Conservation (phyloP, 208 protist genomes). For the Leishmania tropica region DNA sequence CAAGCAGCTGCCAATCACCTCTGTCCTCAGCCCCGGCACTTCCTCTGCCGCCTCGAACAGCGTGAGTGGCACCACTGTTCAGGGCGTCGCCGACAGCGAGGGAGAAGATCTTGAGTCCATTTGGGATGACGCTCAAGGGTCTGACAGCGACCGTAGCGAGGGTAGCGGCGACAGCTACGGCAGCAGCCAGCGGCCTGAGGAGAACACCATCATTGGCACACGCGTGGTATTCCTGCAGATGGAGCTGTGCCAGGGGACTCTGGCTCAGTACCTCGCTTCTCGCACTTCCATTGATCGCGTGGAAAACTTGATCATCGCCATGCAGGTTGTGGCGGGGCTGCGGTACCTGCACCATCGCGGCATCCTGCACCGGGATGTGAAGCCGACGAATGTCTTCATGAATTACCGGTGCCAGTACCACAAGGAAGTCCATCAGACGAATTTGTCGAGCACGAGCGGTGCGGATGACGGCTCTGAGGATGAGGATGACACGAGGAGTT, state of each 20-base stretch:
- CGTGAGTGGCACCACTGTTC: neutral
- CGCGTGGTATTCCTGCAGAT: slow-evolving; percentile 87
- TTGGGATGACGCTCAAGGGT: slow-evolving; percentile 3
- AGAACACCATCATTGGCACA: slow-evolving; percentile 38
- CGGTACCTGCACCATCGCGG: slow-evolving; percentile 69
- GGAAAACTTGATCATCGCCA: slow-evolving; percentile 75
- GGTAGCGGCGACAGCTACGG: neutral
- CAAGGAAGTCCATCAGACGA: neutral
- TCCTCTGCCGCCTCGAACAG: neutral
- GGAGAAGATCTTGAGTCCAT: neutral
- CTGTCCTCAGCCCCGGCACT: neutral
- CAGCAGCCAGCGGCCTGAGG: neutral
- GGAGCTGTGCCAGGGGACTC: slow-evolving; percentile 84
- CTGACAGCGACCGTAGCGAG: neutral
- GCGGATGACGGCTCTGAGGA: neutral
- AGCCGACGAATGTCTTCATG: slow-evolving; percentile 87
- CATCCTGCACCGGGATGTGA: slow-evolving; percentile 85
- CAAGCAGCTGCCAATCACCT: neutral
- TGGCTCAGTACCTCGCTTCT: slow-evolving; percentile 59
- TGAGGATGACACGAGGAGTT: neutral
- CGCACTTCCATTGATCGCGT: slow-evolving; percentile 60
- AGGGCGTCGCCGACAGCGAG: neutral
- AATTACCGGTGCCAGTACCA: slow-evolving; percentile 72
- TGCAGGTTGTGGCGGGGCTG: slow-evolving; percentile 67
- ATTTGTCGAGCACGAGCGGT: slow-evolving; percentile 9